These are phyloP conservation scores for Gracilaria domingensis DNA, from an alignment of 23 red algal genomes.

Conservation along the genomic window DNA sequence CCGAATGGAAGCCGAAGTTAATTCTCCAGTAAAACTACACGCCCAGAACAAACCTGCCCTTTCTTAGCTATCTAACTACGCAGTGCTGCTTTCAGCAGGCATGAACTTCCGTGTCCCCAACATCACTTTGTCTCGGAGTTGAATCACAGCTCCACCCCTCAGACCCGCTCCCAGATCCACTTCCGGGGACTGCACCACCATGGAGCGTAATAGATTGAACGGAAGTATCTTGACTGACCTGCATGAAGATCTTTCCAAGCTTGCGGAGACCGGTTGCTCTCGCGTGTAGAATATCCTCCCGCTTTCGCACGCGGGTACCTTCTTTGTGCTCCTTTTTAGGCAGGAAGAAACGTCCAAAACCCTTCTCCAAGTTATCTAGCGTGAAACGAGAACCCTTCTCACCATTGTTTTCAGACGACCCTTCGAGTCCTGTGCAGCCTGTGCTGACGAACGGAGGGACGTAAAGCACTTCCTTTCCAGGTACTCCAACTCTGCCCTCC, in stretches of 20 bases:
- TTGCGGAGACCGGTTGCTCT: conserved; percentile 66
- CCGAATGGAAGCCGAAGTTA: conserved; percentile 25
- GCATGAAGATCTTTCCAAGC: conserved; percentile 81
- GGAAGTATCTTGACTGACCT: conserved; percentile 65
- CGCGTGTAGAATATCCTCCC: conserved; percentile 69
- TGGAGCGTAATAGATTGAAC: conserved; percentile 14
- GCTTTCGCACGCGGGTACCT: conserved; percentile 60
- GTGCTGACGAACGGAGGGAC: not conserved
- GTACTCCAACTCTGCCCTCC: conserved; percentile 30
- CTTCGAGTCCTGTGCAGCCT: not conserved
- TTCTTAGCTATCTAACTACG: not conserved
- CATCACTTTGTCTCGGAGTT: conserved; percentile 22
- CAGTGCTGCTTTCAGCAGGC: not conserved
- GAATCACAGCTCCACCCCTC: conserved; percentile 37
- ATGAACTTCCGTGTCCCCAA: conserved; percentile 12
- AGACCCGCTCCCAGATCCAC: conserved; percentile 25
- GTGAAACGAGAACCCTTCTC: conserved; percentile 46
- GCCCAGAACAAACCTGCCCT: not conserved
- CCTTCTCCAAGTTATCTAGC: conserved; percentile 72
- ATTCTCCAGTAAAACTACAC: conserved; percentile 16
- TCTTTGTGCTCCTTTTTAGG: conserved; percentile 79
- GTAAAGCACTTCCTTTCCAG: conserved; percentile 30
- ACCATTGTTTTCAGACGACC: not conserved
- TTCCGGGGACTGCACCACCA: not conserved
- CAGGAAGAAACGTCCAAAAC: conserved; percentile 62